Base-by-base conservation (phyloP, 139 green algal genomes). In the Chlamydomonas applanata region DNA sequence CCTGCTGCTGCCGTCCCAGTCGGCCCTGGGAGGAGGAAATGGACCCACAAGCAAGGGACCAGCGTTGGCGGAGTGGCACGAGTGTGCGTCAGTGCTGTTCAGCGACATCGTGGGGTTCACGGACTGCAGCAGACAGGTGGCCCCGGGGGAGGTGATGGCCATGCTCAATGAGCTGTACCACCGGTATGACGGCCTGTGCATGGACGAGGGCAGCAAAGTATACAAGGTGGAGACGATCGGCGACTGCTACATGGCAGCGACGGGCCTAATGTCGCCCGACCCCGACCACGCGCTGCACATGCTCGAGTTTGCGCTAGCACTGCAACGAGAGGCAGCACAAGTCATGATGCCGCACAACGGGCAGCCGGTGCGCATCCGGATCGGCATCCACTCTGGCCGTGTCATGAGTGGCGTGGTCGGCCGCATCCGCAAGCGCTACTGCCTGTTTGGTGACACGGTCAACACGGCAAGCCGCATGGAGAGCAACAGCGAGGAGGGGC, bases 401-500 rank as follows among this genome's bases (percentile, higher is more conserved):
- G 67, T 80, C 14, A 68, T 75, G 57, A 65, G 32, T 2, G 57
- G 71, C 44, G 69, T 83, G 34, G 78, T 83, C 44, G 78, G 78
- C 9, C 40, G 60, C 2, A 79, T 79, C 66, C 71, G 71, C 57
- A 79, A 72, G 14, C 44, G 72, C 7, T 86, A 75, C 64, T 82
- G 79, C 62, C 71, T 85, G 2, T 85, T 88, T 56, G 82, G 82
- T 36, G 35, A 36, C 32, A 59, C 62, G 24, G 73, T 78, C 33
- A 78, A 78, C 73, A 73, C 63, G 0, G 62, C 73, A n/a, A 68
- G 46, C 46, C 73, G 73, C 63, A 78, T 79, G 73, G 73, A 79
- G 65, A 68, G 71, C 54, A 79, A 79, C 64, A 69, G 64, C 35
- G 59, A 70, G 64, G 34, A 34, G 5, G 65, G 71, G 33, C 52